Evolutionary conservation across 345 rosid species (phyloP).

Genomic region (Gossypium sturtianum): DNA sequence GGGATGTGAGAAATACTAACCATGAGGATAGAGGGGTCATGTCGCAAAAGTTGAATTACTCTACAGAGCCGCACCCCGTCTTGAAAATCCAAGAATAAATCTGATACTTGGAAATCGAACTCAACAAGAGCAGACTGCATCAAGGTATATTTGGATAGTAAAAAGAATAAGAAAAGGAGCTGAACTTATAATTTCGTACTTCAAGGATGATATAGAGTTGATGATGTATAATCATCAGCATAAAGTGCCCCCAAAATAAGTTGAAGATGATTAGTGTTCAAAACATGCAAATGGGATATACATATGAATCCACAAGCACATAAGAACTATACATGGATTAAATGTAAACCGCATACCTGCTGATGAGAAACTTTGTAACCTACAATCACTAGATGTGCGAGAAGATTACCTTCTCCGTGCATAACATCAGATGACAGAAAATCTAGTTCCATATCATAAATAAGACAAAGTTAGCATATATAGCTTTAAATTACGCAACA

Average conservation of each 20-base stretch:
- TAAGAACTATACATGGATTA: constrained; percentile 5
- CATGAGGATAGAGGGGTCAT: constrained; percentile 72
- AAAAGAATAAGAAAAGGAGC: not conserved
- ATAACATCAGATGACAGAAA: constrained; percentile 76
- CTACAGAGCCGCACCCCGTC: constrained; percentile 88
- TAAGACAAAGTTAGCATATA: constrained; percentile 23
- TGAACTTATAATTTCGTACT: not conserved
- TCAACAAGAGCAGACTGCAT: constrained; percentile 65
- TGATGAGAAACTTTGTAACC: constrained; percentile 78
- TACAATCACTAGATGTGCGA: constrained; percentile 70
- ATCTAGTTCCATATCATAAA: constrained; percentile 42
- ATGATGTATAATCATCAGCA: not conserved
- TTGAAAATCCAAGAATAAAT: constrained; percentile 72
- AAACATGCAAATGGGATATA: not conserved
- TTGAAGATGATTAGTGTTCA: not conserved
- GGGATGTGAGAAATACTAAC: constrained; percentile 33
- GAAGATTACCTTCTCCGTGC: constrained; percentile 95
- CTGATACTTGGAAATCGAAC: constrained; percentile 66
- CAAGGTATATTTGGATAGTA: constrained; percentile 1
- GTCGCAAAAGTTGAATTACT: constrained; percentile 75
- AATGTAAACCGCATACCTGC: constrained; percentile 51
- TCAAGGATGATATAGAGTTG: not conserved
- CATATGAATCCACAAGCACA: constrained; percentile 5
- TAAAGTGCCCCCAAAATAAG: not conserved
- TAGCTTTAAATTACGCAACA: constrained; percentile 9